These are phyloP conservation scores for Penicillium desertorum DNA, from an alignment of 495 filamentous ascomycete species.

Conservation along the genomic window DNA sequence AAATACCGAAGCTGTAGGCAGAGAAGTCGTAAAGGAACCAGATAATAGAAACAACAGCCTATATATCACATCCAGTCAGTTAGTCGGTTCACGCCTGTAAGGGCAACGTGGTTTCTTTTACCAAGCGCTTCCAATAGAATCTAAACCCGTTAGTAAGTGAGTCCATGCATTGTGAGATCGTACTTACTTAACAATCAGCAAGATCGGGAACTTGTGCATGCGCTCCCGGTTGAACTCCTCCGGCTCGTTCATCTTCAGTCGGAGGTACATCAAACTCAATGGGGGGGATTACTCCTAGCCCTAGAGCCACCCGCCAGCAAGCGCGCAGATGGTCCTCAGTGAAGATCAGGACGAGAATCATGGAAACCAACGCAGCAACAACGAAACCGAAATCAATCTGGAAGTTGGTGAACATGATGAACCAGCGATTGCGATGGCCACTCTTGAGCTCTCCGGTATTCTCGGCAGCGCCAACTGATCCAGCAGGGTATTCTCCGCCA, in stretches of 20 bases:
- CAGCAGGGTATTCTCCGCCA: constrained; percentile 84
- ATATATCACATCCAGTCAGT: constrained; percentile 57
- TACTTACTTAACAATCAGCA: constrained; percentile 51
- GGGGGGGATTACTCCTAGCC: constrained; percentile 78
- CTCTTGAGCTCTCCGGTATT: constrained; percentile 75
- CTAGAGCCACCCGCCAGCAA: constrained; percentile 75
- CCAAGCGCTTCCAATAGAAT: constrained; percentile 53
- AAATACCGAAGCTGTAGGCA: constrained; percentile 76
- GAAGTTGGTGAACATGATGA: constrained; percentile 89
- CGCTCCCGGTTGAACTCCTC: constrained; percentile 70
- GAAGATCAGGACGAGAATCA: constrained; percentile 67
- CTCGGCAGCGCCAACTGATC: constrained; percentile 80
- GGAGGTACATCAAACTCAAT: constrained; percentile 72
- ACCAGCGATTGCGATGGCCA: constrained; percentile 85
- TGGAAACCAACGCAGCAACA: constrained; percentile 70
- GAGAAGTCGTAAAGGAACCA: constrained; percentile 95
- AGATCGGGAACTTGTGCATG: constrained; percentile 52
- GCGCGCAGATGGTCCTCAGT: constrained; percentile 67
- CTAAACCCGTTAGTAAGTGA: constrained; percentile 24
- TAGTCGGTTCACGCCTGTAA: neutral
- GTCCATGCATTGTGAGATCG: neutral
- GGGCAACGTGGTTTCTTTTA: constrained; percentile 8
- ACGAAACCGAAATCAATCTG: constrained; percentile 84
- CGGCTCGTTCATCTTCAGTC: constrained; percentile 75
- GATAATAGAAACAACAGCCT: constrained; percentile 70